Conservation (phyloP, 2,329 filamentous ascomycete genomes). For the Alternaria triticimaculans region DNA sequence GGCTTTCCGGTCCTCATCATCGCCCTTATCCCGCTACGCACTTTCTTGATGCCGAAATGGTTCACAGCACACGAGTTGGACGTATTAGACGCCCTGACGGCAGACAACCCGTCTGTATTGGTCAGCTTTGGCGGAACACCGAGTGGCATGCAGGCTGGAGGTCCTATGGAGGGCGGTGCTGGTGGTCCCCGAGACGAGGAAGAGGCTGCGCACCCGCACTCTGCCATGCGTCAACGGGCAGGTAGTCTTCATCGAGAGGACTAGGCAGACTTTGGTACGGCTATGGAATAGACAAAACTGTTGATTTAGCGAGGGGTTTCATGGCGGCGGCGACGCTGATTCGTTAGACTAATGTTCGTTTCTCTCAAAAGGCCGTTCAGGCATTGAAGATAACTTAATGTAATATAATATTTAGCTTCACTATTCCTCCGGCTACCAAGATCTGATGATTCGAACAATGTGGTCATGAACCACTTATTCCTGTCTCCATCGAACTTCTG, state of each 20-base stretch:
- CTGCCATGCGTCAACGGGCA: slow-evolving; percentile 27
- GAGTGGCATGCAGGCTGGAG: slow-evolving; percentile 21
- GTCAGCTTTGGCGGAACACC: slow-evolving; percentile 59
- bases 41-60: slow-evolving; percentile 56
- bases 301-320: neutral
- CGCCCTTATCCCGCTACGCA: slow-evolving; percentile 62
- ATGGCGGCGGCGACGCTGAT: neutral
- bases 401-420: neutral
- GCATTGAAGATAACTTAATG: neutral
- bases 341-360: neutral
- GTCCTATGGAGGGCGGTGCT: slow-evolving; percentile 12
- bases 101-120: slow-evolving; percentile 59
- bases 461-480: neutral
- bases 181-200: slow-evolving; percentile 16
- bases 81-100: slow-evolving; percentile 60
- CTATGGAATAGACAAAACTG: neutral
- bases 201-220: slow-evolving; percentile 10
- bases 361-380: neutral
- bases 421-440: too few relatives aligned
- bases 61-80: slow-evolving; percentile 57
- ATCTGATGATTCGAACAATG: neutral
- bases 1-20: slow-evolving; percentile 64
- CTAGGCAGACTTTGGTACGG: neutral
- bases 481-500: neutral
- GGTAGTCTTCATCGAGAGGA: slow-evolving; percentile 22